A percentile compares a stretch with the other conserved stretches of the same genome.
phyloP scores from a whole-genome alignment of 2,329 filamentous ascomycete species.

The Knoxdaviesia proteae region DNA sequence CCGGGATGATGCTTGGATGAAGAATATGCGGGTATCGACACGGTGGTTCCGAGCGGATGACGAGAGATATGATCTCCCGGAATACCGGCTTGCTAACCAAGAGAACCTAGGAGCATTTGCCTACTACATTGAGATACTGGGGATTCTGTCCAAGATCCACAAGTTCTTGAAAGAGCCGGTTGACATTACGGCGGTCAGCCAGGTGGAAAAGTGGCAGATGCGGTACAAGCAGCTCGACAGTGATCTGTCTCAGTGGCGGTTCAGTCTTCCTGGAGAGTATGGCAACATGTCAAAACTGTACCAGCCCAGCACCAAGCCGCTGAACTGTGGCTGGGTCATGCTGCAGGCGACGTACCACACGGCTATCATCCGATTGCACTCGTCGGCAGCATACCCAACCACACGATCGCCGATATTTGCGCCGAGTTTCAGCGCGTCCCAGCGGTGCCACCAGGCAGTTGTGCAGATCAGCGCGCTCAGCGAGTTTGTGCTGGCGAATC shows the following conservation, averaged over 20 bases:
- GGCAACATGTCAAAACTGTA: constrained; percentile 67
- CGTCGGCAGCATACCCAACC: constrained; percentile 79
- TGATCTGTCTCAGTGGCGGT: constrained; percentile 64
- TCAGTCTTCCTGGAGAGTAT: constrained; percentile 62
- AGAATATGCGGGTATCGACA: constrained; percentile 68
- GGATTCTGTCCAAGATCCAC: constrained; percentile 73
- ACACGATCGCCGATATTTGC: constrained; percentile 77
- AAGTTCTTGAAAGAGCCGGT: constrained; percentile 75
- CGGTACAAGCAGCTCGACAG: constrained; percentile 72
- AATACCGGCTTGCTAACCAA: constrained; percentile 45
- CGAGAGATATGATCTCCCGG: constrained; percentile 22
- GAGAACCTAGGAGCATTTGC: constrained; percentile 76
- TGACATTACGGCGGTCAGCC: constrained; percentile 63
- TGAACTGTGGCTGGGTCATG: constrained; percentile 78
- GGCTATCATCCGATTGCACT: constrained; percentile 74
- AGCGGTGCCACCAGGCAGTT: constrained; percentile 65
- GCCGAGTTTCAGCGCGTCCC: constrained; percentile 66
- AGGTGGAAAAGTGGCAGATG: constrained; percentile 78
- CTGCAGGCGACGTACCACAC: constrained; percentile 80
- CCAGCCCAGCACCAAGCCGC: constrained; percentile 34
- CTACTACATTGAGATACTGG: constrained; percentile 77
- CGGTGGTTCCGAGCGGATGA: constrained; percentile 50
- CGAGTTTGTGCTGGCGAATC: constrained; percentile 56
- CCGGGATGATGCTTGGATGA: constrained; percentile 66
- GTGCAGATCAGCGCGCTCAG: constrained; percentile 62